Base-by-base conservation (phyloP, 2,329 filamentous ascomycete species). In the Lasiodiplodia hormozganensis region DNA sequence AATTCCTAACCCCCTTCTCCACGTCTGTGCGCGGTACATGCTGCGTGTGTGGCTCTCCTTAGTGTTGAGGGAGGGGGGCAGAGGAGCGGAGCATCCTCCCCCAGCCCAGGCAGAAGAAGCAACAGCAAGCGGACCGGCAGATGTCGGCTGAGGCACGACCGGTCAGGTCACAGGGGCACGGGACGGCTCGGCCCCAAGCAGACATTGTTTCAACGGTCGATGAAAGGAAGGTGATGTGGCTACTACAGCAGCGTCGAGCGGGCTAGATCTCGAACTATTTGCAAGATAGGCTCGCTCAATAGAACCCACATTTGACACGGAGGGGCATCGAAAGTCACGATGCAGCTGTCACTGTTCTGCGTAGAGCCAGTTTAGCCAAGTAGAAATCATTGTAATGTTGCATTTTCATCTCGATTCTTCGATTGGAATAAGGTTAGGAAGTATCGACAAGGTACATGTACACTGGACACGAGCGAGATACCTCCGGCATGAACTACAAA, bases 151-250 rank as follows among this genome's bases (percentile, higher is more conserved):
- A 16, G 53, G 12, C 14, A 25, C 18, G 31, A 56, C 53, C 28
- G 53, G 25, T 56, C 16, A 56, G 28, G 28, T 31, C 51, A 53
- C 25, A 53, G 51, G 51, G 51, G 51, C 51, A 53, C 51, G 51
- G 51, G 43, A 47, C 43, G 43, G 43, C 43, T 47, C 43, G 43
- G n/a, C 7, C 25, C 25, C 53, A 34, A 34, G 53, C 28, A 34
- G 53, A 36, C 28, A 34, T 10, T 47, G 43, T 28, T 28, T 28
- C 51, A 53, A 53, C 28, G 23, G 14, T 18, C 51, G 51, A 53
- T 31, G 51, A 18, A 47, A 21, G 43, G 51, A 53, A 53, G 51
- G 51, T 28, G 51, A 28, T 18, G 43, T 47, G 43, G 43, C 43
- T 47, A 31, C 51, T 23, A 21, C 51, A 31, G 51, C 51, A 21